phyloP scores from a whole-genome alignment of 371 early-diverging fungal species.

The Coemansia sp. region DNA sequence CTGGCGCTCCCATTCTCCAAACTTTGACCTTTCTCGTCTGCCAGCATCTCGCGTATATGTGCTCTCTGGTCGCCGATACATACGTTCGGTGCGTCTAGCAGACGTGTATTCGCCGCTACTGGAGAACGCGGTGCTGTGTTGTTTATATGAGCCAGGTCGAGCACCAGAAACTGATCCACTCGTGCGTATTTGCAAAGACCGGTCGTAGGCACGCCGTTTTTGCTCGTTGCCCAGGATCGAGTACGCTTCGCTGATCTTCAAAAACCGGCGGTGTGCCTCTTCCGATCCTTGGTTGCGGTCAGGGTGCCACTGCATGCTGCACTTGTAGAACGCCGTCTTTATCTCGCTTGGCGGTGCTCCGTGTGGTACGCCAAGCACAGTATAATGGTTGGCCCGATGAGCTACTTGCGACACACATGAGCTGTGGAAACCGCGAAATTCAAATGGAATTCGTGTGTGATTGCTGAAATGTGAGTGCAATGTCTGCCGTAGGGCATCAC shows the following conservation, averaged over 20 bases:
- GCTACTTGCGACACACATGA: neutral
- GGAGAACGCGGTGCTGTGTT: constrained; percentile 37
- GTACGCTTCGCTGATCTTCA: constrained; percentile 85
- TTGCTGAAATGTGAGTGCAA: neutral
- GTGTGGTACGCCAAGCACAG: constrained; percentile 56
- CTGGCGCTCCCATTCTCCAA: constrained; percentile 45
- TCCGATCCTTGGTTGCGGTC: constrained; percentile 70
- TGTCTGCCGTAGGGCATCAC: neutral
- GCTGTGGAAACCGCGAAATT: constrained; percentile 15
- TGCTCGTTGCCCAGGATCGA: constrained; percentile 71
- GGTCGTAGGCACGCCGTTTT: constrained; percentile 77
- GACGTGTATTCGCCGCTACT: constrained; percentile 43
- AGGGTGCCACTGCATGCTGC: constrained; percentile 86
- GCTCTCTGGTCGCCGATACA: constrained; percentile 22
- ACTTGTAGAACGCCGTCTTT: constrained; percentile 76
- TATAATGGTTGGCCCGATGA: constrained; percentile 55
- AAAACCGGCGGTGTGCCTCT: constrained; percentile 66
- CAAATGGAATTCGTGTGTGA: neutral
- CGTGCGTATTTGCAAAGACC: constrained; percentile 24
- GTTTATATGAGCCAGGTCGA: constrained; percentile 4
- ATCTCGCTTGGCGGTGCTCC: constrained; percentile 64
- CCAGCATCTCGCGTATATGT: constrained; percentile 17
- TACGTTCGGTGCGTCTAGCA: neutral
- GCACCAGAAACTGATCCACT: neutral
- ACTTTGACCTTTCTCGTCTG: constrained; percentile 22